A percentile compares a stretch with the other conserved stretches of the same genome.
Conservation (phyloP, 2,329 filamentous ascomycete genomes). For the Aspergillus candidus region DNA sequence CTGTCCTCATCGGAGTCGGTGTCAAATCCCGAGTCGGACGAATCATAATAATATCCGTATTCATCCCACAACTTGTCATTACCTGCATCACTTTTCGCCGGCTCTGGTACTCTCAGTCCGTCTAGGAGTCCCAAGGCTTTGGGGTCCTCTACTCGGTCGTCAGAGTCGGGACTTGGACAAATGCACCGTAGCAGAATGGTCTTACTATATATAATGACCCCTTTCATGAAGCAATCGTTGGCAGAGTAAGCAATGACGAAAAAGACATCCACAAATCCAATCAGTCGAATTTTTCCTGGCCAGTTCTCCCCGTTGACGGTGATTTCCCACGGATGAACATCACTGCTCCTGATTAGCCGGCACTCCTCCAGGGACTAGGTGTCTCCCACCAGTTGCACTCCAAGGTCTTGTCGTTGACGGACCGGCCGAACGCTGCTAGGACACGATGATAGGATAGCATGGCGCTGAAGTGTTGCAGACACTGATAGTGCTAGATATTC, state of each 20-base stretch:
- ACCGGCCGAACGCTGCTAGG: slow-evolving; percentile 6
- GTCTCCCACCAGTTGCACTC: slow-evolving; percentile 8
- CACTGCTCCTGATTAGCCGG: slow-evolving; percentile 1
- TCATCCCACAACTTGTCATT: no score
- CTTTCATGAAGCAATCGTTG: slow-evolving; percentile 7
- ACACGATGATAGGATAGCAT: slow-evolving; percentile 12
- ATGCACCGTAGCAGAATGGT: no score
- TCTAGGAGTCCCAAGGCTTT: no score
- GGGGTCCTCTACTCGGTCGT: no score
- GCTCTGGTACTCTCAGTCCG: no score
- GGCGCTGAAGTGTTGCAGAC: neutral
- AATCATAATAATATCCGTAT: no score
- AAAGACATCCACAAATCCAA: slow-evolving; percentile 11
- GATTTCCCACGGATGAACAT: slow-evolving; percentile 11
- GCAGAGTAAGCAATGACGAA: slow-evolving; percentile 11
- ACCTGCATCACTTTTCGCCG: no score
- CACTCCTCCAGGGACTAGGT: neutral
- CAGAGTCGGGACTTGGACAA: no score
- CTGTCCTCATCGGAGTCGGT: no score
- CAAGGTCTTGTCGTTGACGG: slow-evolving; percentile 8
- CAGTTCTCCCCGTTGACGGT: slow-evolving; percentile 7
- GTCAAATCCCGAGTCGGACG: no score
- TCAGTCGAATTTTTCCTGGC: slow-evolving; percentile 9
- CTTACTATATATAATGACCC: slow-evolving; percentile 11
- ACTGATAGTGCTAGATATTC: neutral